Evolutionary conservation across 192 early-diverging fungal species (phyloP).

Genomic region (Backusella mclennaniae): DNA sequence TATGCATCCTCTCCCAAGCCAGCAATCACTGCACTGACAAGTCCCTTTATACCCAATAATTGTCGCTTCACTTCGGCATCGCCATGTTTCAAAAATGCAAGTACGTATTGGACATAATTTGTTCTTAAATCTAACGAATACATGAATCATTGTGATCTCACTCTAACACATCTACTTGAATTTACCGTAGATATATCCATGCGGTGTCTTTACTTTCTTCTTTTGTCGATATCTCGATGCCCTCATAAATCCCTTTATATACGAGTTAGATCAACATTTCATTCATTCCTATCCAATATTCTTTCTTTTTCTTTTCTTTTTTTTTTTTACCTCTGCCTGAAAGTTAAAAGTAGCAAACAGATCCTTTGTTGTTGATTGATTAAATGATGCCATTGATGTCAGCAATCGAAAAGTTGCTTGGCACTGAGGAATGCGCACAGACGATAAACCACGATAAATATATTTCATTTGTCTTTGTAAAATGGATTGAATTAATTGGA

Average conservation of each 20-base stretch:
- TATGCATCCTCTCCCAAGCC: slow-evolving; percentile 66
- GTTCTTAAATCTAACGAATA: slow-evolving; percentile 58
- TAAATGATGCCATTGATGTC: slow-evolving; percentile 58
- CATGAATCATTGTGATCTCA: neutral
- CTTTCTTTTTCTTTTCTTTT: neutral
- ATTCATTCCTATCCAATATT: too few species aligned
- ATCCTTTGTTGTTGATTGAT: slow-evolving; percentile 58
- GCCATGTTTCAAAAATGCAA: slow-evolving; percentile 74
- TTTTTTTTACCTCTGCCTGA: slow-evolving; percentile 50
- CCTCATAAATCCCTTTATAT: slow-evolving; percentile 21
- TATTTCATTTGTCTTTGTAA: slow-evolving; percentile 65
- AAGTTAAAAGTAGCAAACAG: slow-evolving; percentile 74
- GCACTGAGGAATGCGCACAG: slow-evolving; percentile 53
- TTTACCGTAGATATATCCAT: slow-evolving; percentile 31
- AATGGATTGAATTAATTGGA: slow-evolving; percentile 56
- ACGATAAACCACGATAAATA: slow-evolving; percentile 62
- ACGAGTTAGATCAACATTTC: neutral
- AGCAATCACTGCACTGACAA: slow-evolving; percentile 65
- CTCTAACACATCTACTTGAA: too few species aligned
- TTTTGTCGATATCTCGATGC: slow-evolving; percentile 29
- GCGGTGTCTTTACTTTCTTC: slow-evolving; percentile 22
- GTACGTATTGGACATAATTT: slow-evolving; percentile 70
- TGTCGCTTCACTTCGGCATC: slow-evolving; percentile 68
- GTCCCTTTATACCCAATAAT: slow-evolving; percentile 71
- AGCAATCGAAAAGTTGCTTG: slow-evolving; percentile 65